These are phyloP conservation scores for Termitomyces sp. DNA, from an alignment of 768 basidiomycete genomes.

Conservation along the genomic window DNA sequence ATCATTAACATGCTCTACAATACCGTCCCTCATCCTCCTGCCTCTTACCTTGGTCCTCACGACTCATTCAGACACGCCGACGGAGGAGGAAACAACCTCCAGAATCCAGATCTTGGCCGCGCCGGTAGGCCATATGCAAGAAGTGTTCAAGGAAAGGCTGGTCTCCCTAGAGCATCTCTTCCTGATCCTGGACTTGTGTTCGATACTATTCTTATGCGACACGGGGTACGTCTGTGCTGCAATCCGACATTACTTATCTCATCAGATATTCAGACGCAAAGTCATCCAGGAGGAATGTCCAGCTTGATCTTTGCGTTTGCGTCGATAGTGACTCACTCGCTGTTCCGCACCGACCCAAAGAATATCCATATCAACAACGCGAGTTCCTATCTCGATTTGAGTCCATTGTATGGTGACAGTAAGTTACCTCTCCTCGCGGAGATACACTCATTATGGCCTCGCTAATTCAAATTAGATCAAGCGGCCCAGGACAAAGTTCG, in stretches of 20 bases:
- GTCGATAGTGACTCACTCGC: conserved; percentile 39
- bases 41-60: conserved; percentile 31
- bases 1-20: conserved; percentile 47
- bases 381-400: conserved; percentile 54
- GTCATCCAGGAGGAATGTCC: conserved; percentile 57
- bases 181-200: conserved; percentile 64
- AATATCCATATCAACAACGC: conserved; percentile 49
- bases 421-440: conserved; percentile 10
- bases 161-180: conserved; percentile 36
- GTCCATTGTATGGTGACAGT: conserved; percentile 52
- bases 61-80: conserved; percentile 43
- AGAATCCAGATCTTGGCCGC: conserved; percentile 43
- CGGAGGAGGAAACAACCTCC: conserved; percentile 46
- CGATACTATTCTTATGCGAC: conserved; percentile 51
- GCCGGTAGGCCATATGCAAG: conserved; percentile 52
- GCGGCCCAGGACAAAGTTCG: conserved; percentile 40
- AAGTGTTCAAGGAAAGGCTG: conserved; percentile 43
- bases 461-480: conserved; percentile 25
- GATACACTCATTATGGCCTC: background rate
- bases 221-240: conserved; percentile 25
- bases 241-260: conserved; percentile 1
- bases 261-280: conserved; percentile 6
- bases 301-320: conserved; percentile 66
- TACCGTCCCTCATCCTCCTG: conserved; percentile 53
- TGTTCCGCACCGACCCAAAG: conserved; percentile 46